These are phyloP conservation scores for Blastocystis hominis DNA, from an alignment of 352 stramenopile genomes.

Conservation along the genomic window DNA sequence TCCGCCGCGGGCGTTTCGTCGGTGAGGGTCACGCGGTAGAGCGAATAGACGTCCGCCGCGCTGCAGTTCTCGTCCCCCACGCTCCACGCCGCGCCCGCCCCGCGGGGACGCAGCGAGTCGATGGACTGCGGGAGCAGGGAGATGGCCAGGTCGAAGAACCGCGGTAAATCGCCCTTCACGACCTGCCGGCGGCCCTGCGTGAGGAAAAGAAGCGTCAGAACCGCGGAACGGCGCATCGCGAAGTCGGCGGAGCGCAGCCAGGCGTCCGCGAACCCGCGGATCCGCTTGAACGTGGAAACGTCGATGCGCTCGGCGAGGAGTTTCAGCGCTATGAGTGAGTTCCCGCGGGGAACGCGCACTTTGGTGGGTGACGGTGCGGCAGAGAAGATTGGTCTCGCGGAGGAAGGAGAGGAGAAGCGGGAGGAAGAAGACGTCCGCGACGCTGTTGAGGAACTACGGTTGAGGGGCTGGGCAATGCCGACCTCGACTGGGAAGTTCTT, in stretches of 20 bases:
- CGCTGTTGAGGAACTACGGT: constrained; percentile 64
- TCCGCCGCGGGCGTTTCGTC: not conserved
- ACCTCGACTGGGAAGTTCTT: constrained; percentile 73
- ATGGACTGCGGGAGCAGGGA: not conserved
- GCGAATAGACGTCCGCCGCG: not conserved
- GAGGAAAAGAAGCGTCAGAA: constrained; percentile 2
- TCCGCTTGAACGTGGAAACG: not conserved
- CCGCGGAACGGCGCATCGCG: not conserved
- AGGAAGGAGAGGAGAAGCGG: constrained; percentile 74
- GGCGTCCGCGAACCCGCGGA: not conserved
- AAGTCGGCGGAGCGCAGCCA: not conserved
- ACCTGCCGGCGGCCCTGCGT: constrained; percentile 26
- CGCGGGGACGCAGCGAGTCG: not conserved
- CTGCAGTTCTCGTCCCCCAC: not conserved
- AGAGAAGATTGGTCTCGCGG: constrained; percentile 65
- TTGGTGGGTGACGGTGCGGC: not conserved
- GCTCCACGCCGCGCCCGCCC: not conserved
- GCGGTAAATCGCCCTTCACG: constrained; percentile 10
- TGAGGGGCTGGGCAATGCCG: constrained; percentile 51
- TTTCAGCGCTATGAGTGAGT: not conserved
- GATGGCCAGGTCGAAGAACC: not conserved
- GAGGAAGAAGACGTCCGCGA: constrained; percentile 74
- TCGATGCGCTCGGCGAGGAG: not conserved
- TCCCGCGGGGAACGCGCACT: not conserved
- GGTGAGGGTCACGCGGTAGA: not conserved